phyloP scores from a whole-genome alignment of 192 early-diverging fungal genomes.

The Spizellomyces punctatus region DNA sequence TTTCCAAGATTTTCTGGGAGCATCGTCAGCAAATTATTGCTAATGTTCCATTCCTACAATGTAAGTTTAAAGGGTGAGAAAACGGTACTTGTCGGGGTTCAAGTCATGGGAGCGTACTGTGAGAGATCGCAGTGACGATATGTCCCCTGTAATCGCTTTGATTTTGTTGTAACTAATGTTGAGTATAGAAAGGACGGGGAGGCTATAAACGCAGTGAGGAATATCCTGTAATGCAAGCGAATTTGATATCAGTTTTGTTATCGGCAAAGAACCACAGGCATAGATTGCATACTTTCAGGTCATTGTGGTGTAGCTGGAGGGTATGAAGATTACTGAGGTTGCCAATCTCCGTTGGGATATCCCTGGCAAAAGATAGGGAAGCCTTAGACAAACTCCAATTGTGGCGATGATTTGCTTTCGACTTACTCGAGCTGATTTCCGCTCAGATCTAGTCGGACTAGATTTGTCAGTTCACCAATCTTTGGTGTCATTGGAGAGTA shows the following conservation, averaged over 20 bases:
- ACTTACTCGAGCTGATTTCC: conserved; percentile 51
- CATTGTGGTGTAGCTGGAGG: conserved; percentile 42
- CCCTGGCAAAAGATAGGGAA: conserved; percentile 14
- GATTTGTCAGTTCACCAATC: conserved; percentile 44
- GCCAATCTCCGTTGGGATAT: conserved; percentile 45
- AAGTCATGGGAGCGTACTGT: conserved; percentile 2
- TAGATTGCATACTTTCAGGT: conserved; percentile 31
- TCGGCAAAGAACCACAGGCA: too few relatives aligned
- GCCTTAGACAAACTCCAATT: not conserved
- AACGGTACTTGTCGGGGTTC: not conserved
- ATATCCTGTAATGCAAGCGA: conserved; percentile 22
- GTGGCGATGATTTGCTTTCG: not conserved
- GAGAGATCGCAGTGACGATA: conserved; percentile 28
- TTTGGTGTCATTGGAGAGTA: conserved; percentile 52
- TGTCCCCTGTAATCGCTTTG: conserved; percentile 32
- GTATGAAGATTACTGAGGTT: conserved; percentile 39
- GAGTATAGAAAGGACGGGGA: conserved; percentile 33
- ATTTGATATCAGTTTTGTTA: too few relatives aligned
- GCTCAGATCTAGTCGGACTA: conserved; percentile 36
- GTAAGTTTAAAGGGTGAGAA: not conserved
- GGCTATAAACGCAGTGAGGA: conserved; percentile 34
- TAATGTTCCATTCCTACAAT: conserved; percentile 35
- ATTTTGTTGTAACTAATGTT: conserved; percentile 50
- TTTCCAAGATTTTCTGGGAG: conserved; percentile 41
- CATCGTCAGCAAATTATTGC: conserved; percentile 34